phyloP scores from a whole-genome alignment of 495 filamentous ascomycete genomes.

The Trichoderma reesei region DNA sequence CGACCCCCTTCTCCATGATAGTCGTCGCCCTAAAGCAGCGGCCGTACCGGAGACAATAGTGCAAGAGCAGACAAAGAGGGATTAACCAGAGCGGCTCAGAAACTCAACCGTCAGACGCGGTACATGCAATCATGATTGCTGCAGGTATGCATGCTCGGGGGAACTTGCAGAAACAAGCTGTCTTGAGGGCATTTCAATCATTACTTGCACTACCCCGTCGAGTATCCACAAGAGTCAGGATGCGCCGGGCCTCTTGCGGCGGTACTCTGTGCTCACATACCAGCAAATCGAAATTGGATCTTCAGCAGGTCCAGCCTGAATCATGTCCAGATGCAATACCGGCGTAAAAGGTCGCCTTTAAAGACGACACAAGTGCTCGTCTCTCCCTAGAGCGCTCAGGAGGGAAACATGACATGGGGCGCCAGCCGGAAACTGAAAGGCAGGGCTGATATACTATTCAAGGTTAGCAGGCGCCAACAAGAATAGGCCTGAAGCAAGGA shows the following conservation, averaged over 20 bases:
- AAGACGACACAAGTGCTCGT: too few species aligned
- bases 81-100: background rate
- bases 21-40: background rate
- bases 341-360: too few species aligned
- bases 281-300: background rate
- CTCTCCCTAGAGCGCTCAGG: background rate
- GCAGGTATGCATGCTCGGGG: too few species aligned
- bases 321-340: background rate
- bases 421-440: background rate
- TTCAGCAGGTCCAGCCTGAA: background rate
- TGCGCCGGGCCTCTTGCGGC: background rate
- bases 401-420: background rate
- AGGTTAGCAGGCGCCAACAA: conserved; percentile 1
- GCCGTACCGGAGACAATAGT: conserved; percentile 3
- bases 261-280: conserved; percentile 4
- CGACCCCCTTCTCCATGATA: background rate
- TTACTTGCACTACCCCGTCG: background rate
- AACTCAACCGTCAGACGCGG: background rate
- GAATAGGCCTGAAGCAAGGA: background rate
- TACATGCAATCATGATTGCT: too few species aligned
- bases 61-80: background rate
- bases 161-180: too few species aligned
- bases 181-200: too few species aligned
- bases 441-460: background rate
- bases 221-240: background rate